These are phyloP conservation scores for Phoenix roebelenii DNA, from an alignment of 176 grass and related monocot genomes.

Conservation along the genomic window DNA sequence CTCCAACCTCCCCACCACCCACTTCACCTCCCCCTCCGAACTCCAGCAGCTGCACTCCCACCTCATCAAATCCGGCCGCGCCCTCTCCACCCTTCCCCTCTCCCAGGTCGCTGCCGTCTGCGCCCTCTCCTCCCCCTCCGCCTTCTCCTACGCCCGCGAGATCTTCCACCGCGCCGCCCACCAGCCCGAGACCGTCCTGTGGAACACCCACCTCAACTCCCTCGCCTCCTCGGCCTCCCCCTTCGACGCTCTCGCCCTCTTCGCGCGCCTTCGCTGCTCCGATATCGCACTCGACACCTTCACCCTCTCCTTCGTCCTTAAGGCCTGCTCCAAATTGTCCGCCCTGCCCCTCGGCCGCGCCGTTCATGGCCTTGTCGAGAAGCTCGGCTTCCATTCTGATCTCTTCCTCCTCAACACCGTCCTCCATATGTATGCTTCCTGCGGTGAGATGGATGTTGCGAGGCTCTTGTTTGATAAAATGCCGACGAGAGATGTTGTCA, in stretches of 20 bases:
- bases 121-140: slow-evolving; percentile 11
- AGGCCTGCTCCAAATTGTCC: slow-evolving; percentile 14
- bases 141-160: slow-evolving; percentile 21
- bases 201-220: slow-evolving; percentile 17
- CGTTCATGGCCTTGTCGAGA: slow-evolving; percentile 18
- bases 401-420: slow-evolving; percentile 27
- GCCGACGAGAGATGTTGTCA: slow-evolving; percentile 22
- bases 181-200: slow-evolving; percentile 8
- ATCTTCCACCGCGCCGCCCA: neutral
- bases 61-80: slow-evolving; percentile 16
- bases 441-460: slow-evolving; percentile 2
- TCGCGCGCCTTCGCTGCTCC: slow-evolving; percentile 10
- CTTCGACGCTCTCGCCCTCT: slow-evolving; percentile 11
- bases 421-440: slow-evolving; percentile 28
- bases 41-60: slow-evolving; percentile 23
- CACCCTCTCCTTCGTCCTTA: slow-evolving; percentile 25
- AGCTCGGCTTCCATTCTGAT: slow-evolving; percentile 11
- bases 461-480: slow-evolving; percentile 27
- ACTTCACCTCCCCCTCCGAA: slow-evolving; percentile 19
- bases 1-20: too few species aligned
- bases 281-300: slow-evolving; percentile 4
- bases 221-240: slow-evolving; percentile 12
- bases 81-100: slow-evolving; percentile 14
- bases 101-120: slow-evolving; percentile 18
- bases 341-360: slow-evolving; percentile 2